Conservation (phyloP, 208 protist species). For the Crithidia fasciculata region DNA sequence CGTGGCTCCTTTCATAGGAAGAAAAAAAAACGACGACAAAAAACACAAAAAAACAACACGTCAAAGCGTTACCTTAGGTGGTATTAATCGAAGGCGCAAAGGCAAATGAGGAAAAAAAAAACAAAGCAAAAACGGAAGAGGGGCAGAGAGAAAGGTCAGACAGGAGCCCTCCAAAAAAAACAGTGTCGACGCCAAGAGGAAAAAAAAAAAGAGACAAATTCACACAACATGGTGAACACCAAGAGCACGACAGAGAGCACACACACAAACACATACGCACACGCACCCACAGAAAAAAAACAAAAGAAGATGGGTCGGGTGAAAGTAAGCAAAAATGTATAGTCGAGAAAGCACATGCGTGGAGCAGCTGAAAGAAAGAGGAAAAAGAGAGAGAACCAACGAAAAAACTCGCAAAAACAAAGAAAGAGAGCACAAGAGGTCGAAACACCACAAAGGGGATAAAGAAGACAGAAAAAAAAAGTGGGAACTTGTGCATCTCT, state of each 20-base stretch:
- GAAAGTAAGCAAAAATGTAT: too few species aligned
- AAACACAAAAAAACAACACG: not conserved
- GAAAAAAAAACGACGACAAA: not conserved
- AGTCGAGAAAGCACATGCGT: not conserved
- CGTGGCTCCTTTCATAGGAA: not conserved
- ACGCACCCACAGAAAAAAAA: not conserved
- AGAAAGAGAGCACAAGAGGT: slow-evolving; percentile 8
- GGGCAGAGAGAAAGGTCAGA: not conserved
- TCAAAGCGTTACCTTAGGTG: not conserved
- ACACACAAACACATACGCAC: not conserved
- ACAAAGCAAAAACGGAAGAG: not conserved
- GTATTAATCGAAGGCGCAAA: not conserved
- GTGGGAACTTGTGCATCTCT: not conserved
- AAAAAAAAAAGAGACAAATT: not conserved
- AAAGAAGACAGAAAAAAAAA: not conserved
- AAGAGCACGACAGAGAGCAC: not conserved
- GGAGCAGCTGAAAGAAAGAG: not conserved
- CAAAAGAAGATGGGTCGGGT: not conserved
- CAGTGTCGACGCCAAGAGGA: not conserved
- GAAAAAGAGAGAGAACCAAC: not conserved
- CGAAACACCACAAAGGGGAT: not conserved
- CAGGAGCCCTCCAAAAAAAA: not conserved
- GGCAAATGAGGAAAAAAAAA: not conserved
- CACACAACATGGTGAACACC: not conserved
- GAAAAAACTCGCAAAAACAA: not conserved